Conservation (phyloP, 1,284 basidiomycete species). For the Melampsora occidentalis region DNA sequence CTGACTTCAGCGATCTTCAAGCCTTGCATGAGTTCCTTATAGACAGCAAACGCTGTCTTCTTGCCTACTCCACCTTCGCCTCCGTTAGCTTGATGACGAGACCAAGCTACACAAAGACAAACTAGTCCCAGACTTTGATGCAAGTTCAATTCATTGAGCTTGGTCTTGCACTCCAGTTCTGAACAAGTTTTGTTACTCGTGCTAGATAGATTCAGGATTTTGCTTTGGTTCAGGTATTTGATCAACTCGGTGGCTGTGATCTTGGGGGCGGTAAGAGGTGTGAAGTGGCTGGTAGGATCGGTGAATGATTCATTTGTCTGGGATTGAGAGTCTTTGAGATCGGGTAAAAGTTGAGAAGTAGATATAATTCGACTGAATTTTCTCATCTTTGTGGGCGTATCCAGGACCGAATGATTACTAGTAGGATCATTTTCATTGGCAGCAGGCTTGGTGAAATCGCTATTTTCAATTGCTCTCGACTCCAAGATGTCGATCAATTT, state of each 20-base stretch:
- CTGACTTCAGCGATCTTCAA: slow-evolving; percentile 28
- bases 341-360: slow-evolving; percentile 24
- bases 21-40: slow-evolving; percentile 26
- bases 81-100: slow-evolving; percentile 21
- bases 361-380: slow-evolving; percentile 38
- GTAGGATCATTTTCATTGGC: background rate
- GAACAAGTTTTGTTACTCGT: slow-evolving; percentile 15
- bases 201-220: slow-evolving; percentile 17
- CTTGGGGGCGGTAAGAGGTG: slow-evolving; percentile 34
- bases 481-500: slow-evolving; percentile 54
- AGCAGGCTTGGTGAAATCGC: background rate
- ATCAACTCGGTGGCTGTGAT: slow-evolving; percentile 35
- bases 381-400: slow-evolving; percentile 42
- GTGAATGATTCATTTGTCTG: background rate
- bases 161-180: slow-evolving; percentile 24
- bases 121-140: slow-evolving; percentile 40
- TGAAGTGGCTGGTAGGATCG: slow-evolving; percentile 32
- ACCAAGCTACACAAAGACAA: slow-evolving; percentile 40
- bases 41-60: slow-evolving; percentile 30
- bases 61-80: background rate
- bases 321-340: slow-evolving; percentile 4
- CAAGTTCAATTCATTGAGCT: slow-evolving; percentile 36
- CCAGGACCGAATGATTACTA: slow-evolving; percentile 18
- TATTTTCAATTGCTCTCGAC: slow-evolving; percentile 22
- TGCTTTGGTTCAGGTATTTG: slow-evolving; percentile 32